phyloP scores from a whole-genome alignment of 2,329 filamentous ascomycete species.

The Aspergillus chevalieri region DNA sequence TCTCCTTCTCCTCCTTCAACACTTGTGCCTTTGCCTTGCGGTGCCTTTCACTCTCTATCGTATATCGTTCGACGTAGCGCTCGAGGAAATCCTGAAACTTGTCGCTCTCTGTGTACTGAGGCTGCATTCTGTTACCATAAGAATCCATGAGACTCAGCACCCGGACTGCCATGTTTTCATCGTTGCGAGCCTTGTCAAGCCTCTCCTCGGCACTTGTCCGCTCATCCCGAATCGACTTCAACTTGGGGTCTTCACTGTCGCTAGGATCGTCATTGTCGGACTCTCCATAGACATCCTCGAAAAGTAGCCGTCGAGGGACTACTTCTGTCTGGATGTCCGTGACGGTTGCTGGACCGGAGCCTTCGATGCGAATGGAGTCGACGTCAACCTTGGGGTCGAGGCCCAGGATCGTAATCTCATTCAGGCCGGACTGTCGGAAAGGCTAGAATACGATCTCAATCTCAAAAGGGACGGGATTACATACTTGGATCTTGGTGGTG shows the following conservation, averaged over 20 bases:
- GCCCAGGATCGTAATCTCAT: constrained; percentile 52
- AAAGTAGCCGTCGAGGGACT: constrained; percentile 50
- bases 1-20: constrained; percentile 18
- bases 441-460: not conserved
- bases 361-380: constrained; percentile 56
- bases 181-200: constrained; percentile 25
- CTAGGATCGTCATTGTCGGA: constrained; percentile 37
- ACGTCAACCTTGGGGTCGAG: constrained; percentile 50
- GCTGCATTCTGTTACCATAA: constrained; percentile 27
- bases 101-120: constrained; percentile 22
- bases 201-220: constrained; percentile 26
- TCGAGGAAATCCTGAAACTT: constrained; percentile 30
- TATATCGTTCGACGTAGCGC: constrained; percentile 27
- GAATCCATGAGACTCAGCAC: constrained; percentile 26
- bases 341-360: constrained; percentile 52
- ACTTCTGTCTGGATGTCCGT: constrained; percentile 58
- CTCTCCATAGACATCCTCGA: constrained; percentile 48
- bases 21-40: constrained; percentile 19
- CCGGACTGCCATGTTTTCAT: constrained; percentile 16
- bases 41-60: constrained; percentile 18
- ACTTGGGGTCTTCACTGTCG: constrained; percentile 20
- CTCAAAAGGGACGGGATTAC: constrained; percentile 3
- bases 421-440: constrained; percentile 43
- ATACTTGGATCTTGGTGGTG: constrained; percentile 46
- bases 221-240: constrained; percentile 19